Evolutionary conservation across 2,329 filamentous ascomycete genomes (phyloP), one percentile per base, ranked within the genome.

Genomic region (Ophiocordyceps polyrhachis-furcata): DNA sequence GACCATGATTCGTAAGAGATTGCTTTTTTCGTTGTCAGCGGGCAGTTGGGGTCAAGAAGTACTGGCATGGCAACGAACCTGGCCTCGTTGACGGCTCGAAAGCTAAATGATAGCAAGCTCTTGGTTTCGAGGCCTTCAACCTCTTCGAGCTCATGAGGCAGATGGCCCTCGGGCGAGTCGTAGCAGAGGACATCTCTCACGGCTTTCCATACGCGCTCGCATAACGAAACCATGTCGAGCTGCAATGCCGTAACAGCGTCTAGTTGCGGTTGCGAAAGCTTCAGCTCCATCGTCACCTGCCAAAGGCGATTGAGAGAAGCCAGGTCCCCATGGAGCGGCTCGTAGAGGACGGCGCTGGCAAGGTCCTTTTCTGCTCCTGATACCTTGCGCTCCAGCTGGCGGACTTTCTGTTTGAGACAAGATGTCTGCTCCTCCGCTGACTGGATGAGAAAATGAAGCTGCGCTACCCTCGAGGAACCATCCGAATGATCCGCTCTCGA

Each of bases 401-500:
- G 58, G 2, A 86, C 57, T 1, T 89, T 65, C 2, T 60, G 61
- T 23, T 70, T 63, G 1, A 87, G 63, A 12, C 88, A 64, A 0
- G 54, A 56, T 5, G 72, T 49, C 12, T 65, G 68, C 12, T 61
- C 58, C 3, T 67, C 55, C 19, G n/a, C 62, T 56, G 2, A 58
- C 59, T 17, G 56, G 57, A 78, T 74, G 38, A 67, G 66, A 55
- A 79, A 84, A 4, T 86, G 59, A 15, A 93, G 64, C 38, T 83
- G 77, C 48, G 81, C 82, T 3, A 81, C 69, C 44, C 85, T 78
- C 31, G 88, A 89, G 42, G 91, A 79, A 11, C 89, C 89, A 61
- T 98, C 89, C 1, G 88, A 87, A 58, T 94, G 85, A 56, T 96
- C 88, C 13, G 87, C 89, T 48, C 91, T 74, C 20, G 85, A 85